Base-by-base conservation (phyloP, 2,329 filamentous ascomycete genomes). In the Septoria petroselini region DNA sequence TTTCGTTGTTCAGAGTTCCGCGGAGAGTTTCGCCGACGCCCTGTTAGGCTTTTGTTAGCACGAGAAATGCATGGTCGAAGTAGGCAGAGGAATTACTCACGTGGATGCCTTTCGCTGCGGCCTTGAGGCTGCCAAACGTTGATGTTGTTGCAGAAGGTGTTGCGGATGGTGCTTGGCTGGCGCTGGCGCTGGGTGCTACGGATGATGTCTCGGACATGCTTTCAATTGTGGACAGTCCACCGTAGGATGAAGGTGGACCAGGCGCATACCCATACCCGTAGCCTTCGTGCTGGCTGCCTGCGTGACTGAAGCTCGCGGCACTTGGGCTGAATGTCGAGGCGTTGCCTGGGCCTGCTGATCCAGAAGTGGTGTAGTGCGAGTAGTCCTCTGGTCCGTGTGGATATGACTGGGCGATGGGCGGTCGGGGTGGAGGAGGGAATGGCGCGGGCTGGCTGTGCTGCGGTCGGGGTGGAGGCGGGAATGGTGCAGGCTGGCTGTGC, bases 11-110 rank as follows among this genome's bases (percentile, higher is more conserved):
- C 1, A 67, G 47, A 2, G 64, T 65, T 5, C 63, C 62, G 7
- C 64, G 58, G 27, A 67, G 53, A 11, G 63, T 66, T 45, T 67
- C 64, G 23, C 65, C 65, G 44, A 66, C 64, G 54, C 64, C 64
- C 62, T 66, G 50, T 18, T 29, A 25, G 23, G 12, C 4, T 9
- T 41, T n/a, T n/a, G 49, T 55, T 21, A 55, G 52, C 42, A 41
- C 3, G 23, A 27, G 2, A 17, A 9, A 12, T 23, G 17, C 29
- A 5, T 19, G 30, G 11, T 33, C 21, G 17, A 19, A 30, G n/a
- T 23, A 12, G 17, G 27, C 15, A 35, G 31, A 29, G n/a, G 38
- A 12, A 14, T 27, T 19, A 45, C 62, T 59, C 49, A 65, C 63
- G 38, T 67, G 64, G 11, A 67, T 23, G 4, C 63, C 64, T 29